A percentile compares a stretch with the other conserved stretches of the same genome.
These are phyloP conservation scores for Dryas integrifolia DNA, from an alignment of 331 rosid genomes.

Conservation along the genomic window DNA sequence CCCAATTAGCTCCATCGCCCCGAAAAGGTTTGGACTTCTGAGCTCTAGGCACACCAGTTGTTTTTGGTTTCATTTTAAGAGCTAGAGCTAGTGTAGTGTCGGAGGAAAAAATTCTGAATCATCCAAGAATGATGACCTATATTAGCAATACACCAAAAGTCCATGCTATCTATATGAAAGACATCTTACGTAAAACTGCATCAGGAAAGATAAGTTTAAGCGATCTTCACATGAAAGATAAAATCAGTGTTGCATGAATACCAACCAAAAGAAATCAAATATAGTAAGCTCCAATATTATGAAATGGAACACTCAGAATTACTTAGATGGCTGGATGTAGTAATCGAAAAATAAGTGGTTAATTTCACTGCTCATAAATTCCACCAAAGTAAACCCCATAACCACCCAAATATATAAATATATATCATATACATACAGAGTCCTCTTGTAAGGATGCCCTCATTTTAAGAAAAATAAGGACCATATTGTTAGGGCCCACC, in stretches of 20 bases:
- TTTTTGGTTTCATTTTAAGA: conserved; percentile 66
- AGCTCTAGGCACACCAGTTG: conserved; percentile 51
- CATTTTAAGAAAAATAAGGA: too few species aligned
- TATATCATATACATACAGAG: not conserved
- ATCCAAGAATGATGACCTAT: conserved; percentile 31
- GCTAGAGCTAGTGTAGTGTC: conserved; percentile 29
- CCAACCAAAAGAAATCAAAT: not conserved
- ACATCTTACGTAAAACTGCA: conserved; percentile 16
- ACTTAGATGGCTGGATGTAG: not conserved
- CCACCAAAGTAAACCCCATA: not conserved
- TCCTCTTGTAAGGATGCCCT: not conserved
- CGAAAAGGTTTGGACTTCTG: conserved; percentile 46
- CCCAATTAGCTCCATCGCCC: conserved; percentile 72
- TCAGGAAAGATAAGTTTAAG: conserved; percentile 3
- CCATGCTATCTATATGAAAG: conserved; percentile 21
- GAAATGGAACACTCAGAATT: not conserved
- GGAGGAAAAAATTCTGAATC: conserved; percentile 28
- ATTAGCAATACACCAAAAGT: conserved; percentile 3
- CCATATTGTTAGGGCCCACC: too few species aligned
- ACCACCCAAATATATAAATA: not conserved
- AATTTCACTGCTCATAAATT: not conserved
- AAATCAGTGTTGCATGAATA: not conserved
- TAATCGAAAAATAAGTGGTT: not conserved
- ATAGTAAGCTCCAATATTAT: not conserved
- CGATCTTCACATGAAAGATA: not conserved